Conservation (phyloP, 345 rosid genomes). For the Citrus unshiu region DNA sequence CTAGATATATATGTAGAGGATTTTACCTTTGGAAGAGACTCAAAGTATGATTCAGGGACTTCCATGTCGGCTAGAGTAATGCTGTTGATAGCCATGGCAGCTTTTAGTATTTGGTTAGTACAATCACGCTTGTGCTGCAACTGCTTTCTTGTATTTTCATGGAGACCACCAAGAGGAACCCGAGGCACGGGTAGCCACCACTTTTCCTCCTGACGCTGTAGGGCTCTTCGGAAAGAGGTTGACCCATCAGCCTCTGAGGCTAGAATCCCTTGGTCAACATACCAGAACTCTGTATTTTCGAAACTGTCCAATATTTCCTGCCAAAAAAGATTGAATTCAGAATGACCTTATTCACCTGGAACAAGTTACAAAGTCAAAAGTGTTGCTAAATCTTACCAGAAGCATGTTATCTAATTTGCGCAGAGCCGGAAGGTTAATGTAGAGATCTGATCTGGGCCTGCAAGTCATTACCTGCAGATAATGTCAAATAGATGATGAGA, state of each 20-base stretch:
- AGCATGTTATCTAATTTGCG: conserved; percentile 95
- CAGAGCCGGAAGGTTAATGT: conserved; percentile 87
- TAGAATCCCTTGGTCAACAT: conserved; percentile 88
- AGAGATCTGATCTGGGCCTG: conserved; percentile 87
- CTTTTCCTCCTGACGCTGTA: conserved; percentile 96
- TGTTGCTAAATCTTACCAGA: conserved; percentile 50
- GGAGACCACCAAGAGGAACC: conserved; percentile 77
- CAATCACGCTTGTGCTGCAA: conserved; percentile 91
- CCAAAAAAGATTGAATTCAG: conserved; percentile 14
- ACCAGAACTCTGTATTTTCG: conserved; percentile 81
- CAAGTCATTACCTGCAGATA: conserved; percentile 88
- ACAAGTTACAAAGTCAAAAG: background rate
- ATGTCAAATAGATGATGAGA: background rate
- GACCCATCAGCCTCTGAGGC: conserved; percentile 74
- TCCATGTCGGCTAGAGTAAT: conserved; percentile 80
- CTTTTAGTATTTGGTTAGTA: conserved; percentile 95
- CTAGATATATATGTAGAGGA: background rate
- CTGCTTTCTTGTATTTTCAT: conserved; percentile 68
- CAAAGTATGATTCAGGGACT: conserved; percentile 78
- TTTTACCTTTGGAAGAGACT: conserved; percentile 86
- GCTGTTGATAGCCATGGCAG: conserved; percentile 96
- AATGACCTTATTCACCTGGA: background rate
- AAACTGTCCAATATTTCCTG: conserved; percentile 94
- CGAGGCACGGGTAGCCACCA: conserved; percentile 99
- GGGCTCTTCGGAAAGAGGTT: conserved; percentile 57